Conservation (phyloP, 805 yeast species). For the Yarrowia deformans region DNA sequence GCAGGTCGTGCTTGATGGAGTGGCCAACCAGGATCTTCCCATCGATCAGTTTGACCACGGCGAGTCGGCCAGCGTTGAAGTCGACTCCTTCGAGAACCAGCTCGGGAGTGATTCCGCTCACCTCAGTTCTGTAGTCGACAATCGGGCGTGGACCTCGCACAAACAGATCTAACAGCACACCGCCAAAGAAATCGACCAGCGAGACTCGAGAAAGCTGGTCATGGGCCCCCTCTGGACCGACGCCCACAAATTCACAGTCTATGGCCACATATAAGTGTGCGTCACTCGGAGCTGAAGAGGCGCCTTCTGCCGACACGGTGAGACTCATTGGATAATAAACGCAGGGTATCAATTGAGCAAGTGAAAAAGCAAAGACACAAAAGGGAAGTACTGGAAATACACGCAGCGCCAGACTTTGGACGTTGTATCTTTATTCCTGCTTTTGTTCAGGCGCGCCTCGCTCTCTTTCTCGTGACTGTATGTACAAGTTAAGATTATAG, state of each 20-base stretch:
- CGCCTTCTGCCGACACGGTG: not conserved
- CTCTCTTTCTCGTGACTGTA: not conserved
- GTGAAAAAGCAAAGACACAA: not conserved
- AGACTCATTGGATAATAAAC: conserved; percentile 18
- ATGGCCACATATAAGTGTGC: conserved; percentile 67
- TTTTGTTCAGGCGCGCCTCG: not conserved
- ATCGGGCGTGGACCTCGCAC: conserved; percentile 79
- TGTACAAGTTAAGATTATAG: not conserved
- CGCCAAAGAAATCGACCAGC: conserved; percentile 82
- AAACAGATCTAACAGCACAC: conserved; percentile 70
- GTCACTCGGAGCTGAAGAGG: not conserved
- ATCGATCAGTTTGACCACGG: conserved; percentile 60
- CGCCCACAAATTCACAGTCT: conserved; percentile 95
- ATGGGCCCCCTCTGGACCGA: conserved; percentile 70
- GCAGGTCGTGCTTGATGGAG: conserved; percentile 80
- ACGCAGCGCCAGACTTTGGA: not conserved
- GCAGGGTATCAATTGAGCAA: conserved; percentile 14
- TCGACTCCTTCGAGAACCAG: conserved; percentile 72
- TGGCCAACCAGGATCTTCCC: conserved; percentile 75
- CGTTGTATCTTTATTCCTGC: not conserved
- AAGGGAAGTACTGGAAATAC: not conserved
- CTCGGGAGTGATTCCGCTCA: conserved; percentile 79
- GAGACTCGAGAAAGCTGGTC: conserved; percentile 90
- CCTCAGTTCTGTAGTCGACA: conserved; percentile 92
- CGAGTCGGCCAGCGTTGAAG: conserved; percentile 69